phyloP scores from a whole-genome alignment of 805 yeast species.

The Debaryomyces tyrocola region DNA sequence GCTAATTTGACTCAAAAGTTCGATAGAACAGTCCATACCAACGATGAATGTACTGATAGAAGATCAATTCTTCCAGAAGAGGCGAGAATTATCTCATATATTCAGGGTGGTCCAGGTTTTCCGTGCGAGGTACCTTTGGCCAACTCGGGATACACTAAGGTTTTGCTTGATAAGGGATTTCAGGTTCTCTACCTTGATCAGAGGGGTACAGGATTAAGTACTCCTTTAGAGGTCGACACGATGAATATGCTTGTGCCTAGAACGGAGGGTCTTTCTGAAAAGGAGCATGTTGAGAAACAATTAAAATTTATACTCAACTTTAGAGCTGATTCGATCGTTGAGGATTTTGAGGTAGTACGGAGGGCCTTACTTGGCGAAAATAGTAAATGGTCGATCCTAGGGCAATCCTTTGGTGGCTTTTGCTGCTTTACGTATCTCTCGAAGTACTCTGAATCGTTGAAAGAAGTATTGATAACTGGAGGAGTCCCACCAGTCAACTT shows the following conservation, averaged over 20 bases:
- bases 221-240: constrained; percentile 41
- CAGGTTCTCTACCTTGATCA: constrained; percentile 53
- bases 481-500: constrained; percentile 56
- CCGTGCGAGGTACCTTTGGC: constrained; percentile 41
- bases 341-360: constrained; percentile 51
- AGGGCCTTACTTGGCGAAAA: constrained; percentile 27
- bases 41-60: constrained; percentile 1
- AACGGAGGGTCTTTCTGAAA: constrained; percentile 13
- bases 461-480: constrained; percentile 51
- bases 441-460: constrained; percentile 39
- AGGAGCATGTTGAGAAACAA: constrained; percentile 20
- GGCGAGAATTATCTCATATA: constrained; percentile 39
- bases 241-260: constrained; percentile 16
- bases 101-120: constrained; percentile 60
- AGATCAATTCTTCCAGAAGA: constrained; percentile 22
- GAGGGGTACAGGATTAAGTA: constrained; percentile 60
- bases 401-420: constrained; percentile 60
- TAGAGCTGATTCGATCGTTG: constrained; percentile 54
- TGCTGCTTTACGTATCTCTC: constrained; percentile 51
- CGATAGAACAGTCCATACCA: constrained; percentile 17
- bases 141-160: constrained; percentile 36
- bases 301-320: constrained; percentile 44
- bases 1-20: constrained; percentile 35
- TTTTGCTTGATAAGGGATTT: constrained; percentile 40
- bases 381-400: constrained; percentile 52